Percentiles rank a stretch among this genome's conserved stretches.
Conservation (phyloP, 129 eudicot genomes). For the Lonicera japonica region DNA sequence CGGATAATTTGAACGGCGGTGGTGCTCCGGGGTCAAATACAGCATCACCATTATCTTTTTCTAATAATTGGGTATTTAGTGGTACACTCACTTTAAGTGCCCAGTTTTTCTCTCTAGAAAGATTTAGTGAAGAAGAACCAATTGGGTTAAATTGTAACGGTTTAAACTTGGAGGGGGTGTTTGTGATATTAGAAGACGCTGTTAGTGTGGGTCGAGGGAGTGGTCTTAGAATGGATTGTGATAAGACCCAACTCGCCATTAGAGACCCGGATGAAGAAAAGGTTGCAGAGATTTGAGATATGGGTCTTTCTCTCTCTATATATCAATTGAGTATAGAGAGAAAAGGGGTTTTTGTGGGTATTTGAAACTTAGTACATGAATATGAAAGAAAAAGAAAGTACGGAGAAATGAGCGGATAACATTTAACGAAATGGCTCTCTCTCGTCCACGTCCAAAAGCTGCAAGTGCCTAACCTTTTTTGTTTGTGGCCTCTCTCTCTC, state of each 20-base stretch:
- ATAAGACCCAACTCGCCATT: slow-evolving; percentile 67
- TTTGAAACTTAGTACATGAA: too few species aligned
- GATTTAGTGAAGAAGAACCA: background rate
- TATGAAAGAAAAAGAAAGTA: slow-evolving; percentile 2
- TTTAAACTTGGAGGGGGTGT: too few species aligned
- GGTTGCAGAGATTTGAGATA: background rate
- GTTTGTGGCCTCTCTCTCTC: slow-evolving; percentile 5
- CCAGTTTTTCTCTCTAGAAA: slow-evolving; percentile 31
- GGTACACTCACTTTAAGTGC: slow-evolving; percentile 68
- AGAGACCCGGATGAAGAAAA: slow-evolving; percentile 10
- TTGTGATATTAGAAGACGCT: too few species aligned
- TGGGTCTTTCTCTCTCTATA: slow-evolving; percentile 6
- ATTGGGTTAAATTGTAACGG: slow-evolving; percentile 3
- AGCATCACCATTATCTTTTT: slow-evolving; percentile 17
- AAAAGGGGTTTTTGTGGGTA: background rate
- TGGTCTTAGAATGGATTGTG: slow-evolving; percentile 60
- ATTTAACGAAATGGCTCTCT: background rate
- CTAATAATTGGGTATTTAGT: slow-evolving; percentile 18
- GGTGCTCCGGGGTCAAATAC: slow-evolving; percentile 69
- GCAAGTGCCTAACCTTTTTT: background rate
- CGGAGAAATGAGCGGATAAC: slow-evolving; percentile 31
- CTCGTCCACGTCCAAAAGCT: slow-evolving; percentile 30
- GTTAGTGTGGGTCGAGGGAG: slow-evolving; percentile 41
- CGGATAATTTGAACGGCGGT: slow-evolving; percentile 70
- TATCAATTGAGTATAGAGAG: slow-evolving; percentile 20